Evolutionary conservation across 2,329 filamentous ascomycete species (phyloP).

Genomic region (Leptographium radiaticola): DNA sequence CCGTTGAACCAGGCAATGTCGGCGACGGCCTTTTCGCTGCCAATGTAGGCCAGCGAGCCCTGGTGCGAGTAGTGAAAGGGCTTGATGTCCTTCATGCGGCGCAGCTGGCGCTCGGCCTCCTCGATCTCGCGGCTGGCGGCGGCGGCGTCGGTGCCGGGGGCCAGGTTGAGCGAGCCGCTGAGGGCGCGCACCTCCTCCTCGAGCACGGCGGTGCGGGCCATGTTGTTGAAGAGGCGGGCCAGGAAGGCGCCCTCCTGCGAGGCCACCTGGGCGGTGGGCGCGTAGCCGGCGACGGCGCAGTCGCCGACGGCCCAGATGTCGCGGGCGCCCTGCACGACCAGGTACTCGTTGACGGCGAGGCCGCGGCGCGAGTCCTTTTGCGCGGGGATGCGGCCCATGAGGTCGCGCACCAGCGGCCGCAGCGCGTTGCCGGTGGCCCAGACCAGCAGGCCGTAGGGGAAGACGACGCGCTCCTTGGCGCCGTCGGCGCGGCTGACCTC

Average conservation of each 20-base stretch:
- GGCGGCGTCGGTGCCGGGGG: slow-evolving; percentile 52
- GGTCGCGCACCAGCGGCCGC: slow-evolving; percentile 76
- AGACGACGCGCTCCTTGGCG: slow-evolving; percentile 64
- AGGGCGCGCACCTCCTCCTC: slow-evolving; percentile 64
- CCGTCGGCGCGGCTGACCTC: slow-evolving; percentile 73
- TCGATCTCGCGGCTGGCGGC: slow-evolving; percentile 65
- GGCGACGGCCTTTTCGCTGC: slow-evolving; percentile 88
- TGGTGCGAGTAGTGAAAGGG: slow-evolving; percentile 99
- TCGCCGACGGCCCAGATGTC: slow-evolving; percentile 98
- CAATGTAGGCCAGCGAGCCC: slow-evolving; percentile 93
- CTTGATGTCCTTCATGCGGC: slow-evolving; percentile 85
- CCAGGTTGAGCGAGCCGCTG: slow-evolving; percentile 45
- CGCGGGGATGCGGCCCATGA: slow-evolving; percentile 83
- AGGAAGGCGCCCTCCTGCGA: slow-evolving; percentile 93
- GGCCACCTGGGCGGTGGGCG: slow-evolving; percentile 92
- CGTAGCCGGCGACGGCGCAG: slow-evolving; percentile 94
- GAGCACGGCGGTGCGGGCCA: slow-evolving; percentile 84
- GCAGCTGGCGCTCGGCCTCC: slow-evolving; percentile 70
- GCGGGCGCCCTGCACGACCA: slow-evolving; percentile 91
- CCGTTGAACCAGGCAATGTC: slow-evolving; percentile 96
- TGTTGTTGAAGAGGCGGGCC: slow-evolving; percentile 93
- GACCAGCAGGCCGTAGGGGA: slow-evolving; percentile 91
- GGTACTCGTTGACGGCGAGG: slow-evolving; percentile 94
- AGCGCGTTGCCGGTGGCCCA: slow-evolving; percentile 97
- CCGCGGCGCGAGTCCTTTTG: slow-evolving; percentile 93